Percentiles rank a stretch among this genome's conserved stretches.
These are phyloP conservation scores for Alloascoidea hylecoeti DNA, from an alignment of 805 yeast genomes.

Conservation along the genomic window DNA sequence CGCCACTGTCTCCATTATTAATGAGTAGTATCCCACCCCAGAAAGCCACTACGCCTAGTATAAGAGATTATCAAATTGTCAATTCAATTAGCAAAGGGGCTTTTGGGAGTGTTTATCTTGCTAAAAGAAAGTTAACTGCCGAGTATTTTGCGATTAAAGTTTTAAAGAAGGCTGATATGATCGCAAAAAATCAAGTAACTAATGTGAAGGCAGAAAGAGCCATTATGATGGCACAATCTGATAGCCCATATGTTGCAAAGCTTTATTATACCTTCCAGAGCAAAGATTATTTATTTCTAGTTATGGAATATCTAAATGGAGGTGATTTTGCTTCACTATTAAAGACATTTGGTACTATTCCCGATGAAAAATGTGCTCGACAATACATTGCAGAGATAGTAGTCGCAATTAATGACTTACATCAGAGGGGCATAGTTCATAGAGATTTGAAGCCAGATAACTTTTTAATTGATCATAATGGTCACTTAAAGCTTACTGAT, in stretches of 20 bases:
- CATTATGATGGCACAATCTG: constrained; percentile 94
- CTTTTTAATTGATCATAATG: constrained; percentile 67
- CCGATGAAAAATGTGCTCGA: constrained; percentile 69
- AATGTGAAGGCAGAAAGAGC: constrained; percentile 93
- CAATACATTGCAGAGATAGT: constrained; percentile 83
- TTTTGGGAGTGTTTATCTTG: constrained; percentile 87
- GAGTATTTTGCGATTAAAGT: constrained; percentile 94
- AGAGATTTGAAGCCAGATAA: constrained; percentile 95
- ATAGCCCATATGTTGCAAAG: constrained; percentile 86
- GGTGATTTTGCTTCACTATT: constrained; percentile 89
- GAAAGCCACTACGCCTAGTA: constrained; percentile 50
- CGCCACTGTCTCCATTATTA: constrained; percentile 71
- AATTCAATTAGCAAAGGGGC: constrained; percentile 97
- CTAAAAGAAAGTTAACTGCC: constrained; percentile 73
- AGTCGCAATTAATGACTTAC: constrained; percentile 83
- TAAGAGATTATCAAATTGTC: constrained; percentile 77
- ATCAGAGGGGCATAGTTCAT: constrained; percentile 79
- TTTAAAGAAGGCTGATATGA: constrained; percentile 86
- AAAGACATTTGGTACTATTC: constrained; percentile 68
- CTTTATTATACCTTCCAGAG: constrained; percentile 82
- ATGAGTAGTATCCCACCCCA: constrained; percentile 45
- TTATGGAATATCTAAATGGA: constrained; percentile 93
- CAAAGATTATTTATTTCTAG: constrained; percentile 72
- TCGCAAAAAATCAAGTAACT: constrained; percentile 90
- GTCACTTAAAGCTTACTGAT: constrained; percentile 89